Evolutionary conservation across 2,329 filamentous ascomycete species (phyloP), one percentile per base, ranked within the genome.

Genomic region (Fusarium tjaetaba): DNA sequence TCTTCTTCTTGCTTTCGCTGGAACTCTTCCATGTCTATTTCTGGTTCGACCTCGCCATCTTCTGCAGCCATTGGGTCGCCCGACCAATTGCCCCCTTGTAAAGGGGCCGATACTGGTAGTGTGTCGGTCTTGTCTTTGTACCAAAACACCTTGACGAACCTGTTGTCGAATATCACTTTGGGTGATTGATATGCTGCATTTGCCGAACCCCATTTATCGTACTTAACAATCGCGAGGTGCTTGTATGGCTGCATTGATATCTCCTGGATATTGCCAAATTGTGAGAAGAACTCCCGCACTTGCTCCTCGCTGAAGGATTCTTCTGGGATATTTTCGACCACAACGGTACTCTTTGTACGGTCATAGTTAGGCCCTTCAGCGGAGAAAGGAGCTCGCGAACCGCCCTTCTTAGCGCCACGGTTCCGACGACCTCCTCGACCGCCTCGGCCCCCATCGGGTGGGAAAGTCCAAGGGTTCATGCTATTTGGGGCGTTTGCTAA

Each of bases 91-190:
- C 75, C 63, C 71, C 32, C 78, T 58, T 56, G 74, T n/a, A 39
- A 73, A 38, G 60, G 76, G 71, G 65, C 62, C 4, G 80, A 78
- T 18, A 81, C 68, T 6, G 77, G 78, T 46, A 75, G 20, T 8
- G 52, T 57, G 24, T 86, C 83, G 22, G 82, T 81, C 32, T 87
- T 86, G 11, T 88, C 87, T 75, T 90, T 92, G 78, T 90, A 88
- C 93, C 93, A 96, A 77, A 92, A 95, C 0, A 96, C 92, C 77
- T 94, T 95, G 55, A 96, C 94, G 76, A 96, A 96, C 16, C 94
- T 87, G 75, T 96, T 96, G 77, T 95, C 92, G 78, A 96, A 96
- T 49, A 96, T 91, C 52, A 91, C 91, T 78, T 94, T 94, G 0
- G 94, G 93, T 14, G 92, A 95, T 52, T 88, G 87, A 79, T 94